Evolutionary conservation across 2,329 filamentous ascomycete genomes (phyloP).

Genomic region (Colletotrichum aenigma): DNA sequence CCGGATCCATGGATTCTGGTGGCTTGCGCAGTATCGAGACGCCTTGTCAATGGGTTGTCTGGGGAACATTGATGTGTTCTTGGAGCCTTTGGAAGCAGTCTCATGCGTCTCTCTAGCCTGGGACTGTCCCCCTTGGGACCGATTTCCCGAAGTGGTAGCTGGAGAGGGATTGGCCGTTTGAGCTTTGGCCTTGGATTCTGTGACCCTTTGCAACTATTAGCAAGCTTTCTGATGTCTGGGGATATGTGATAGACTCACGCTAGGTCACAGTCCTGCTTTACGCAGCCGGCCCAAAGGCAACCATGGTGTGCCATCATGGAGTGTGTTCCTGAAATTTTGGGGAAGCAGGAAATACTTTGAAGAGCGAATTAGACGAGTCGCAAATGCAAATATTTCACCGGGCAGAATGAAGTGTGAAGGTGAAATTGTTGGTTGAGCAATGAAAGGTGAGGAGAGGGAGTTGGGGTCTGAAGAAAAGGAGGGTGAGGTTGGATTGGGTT

Average conservation of each 20-base stretch:
- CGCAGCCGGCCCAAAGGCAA: neutral
- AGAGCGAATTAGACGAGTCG: neutral
- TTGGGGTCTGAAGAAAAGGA: neutral
- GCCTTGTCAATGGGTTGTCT: neutral
- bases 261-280: neutral
- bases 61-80: neutral
- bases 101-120: rapidly evolving
- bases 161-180: neutral
- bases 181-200: neutral
- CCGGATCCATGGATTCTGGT: neutral
- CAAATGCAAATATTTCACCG: neutral
- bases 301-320: neutral
- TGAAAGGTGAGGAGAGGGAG: neutral
- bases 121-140: rapidly evolving
- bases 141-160: neutral
- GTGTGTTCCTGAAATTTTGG: neutral
- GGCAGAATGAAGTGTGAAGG: neutral
- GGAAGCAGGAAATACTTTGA: neutral
- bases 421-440: neutral
- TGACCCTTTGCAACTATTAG: neutral
- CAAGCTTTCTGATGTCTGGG: neutral
- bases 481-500: neutral
- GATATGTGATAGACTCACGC: neutral
- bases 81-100: neutral
- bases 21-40: neutral